Conservation (phyloP, 805 yeast species). For the Starmerella riodocensis region DNA sequence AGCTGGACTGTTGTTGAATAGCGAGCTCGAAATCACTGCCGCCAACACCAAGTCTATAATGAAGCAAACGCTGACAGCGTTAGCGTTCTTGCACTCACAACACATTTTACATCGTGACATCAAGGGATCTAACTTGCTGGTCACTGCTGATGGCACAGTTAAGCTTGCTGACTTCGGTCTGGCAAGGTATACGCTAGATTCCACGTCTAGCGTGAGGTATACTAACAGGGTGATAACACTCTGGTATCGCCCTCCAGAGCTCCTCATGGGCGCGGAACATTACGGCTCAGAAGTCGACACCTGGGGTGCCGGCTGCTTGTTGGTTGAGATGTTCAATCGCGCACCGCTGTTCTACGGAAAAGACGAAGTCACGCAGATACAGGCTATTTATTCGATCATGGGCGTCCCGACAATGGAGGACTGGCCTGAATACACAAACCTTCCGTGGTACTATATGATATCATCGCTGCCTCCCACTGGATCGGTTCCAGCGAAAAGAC, state of each 20-base stretch:
- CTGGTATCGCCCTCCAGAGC: constrained; percentile 97
- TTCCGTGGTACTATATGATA: constrained; percentile 90
- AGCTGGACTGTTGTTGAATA: constrained; percentile 73
- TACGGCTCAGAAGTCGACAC: constrained; percentile 86
- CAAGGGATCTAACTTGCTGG: constrained; percentile 81
- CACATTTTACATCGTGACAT: constrained; percentile 73
- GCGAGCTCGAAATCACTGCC: constrained; percentile 46
- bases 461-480: constrained; percentile 36
- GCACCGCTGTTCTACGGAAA: constrained; percentile 73
- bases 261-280: constrained; percentile 76
- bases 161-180: constrained; percentile 94
- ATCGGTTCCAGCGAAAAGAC: constrained; percentile 19
- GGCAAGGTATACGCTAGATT: constrained; percentile 38
- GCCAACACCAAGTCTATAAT: constrained; percentile 70
- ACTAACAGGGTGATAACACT: constrained; percentile 91
- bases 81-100: constrained; percentile 59
- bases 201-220: constrained; percentile 49
- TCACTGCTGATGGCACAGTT: constrained; percentile 58
- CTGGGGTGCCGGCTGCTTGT: constrained; percentile 93
- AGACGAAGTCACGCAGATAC: constrained; percentile 76
- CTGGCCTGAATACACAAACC: constrained; percentile 66
- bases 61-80: constrained; percentile 62
- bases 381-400: constrained; percentile 64
- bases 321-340: constrained; percentile 66
- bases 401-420: constrained; percentile 64